These are phyloP conservation scores for Trypanosoma conorhini DNA, from an alignment of 208 protist genomes.

Conservation along the genomic window DNA sequence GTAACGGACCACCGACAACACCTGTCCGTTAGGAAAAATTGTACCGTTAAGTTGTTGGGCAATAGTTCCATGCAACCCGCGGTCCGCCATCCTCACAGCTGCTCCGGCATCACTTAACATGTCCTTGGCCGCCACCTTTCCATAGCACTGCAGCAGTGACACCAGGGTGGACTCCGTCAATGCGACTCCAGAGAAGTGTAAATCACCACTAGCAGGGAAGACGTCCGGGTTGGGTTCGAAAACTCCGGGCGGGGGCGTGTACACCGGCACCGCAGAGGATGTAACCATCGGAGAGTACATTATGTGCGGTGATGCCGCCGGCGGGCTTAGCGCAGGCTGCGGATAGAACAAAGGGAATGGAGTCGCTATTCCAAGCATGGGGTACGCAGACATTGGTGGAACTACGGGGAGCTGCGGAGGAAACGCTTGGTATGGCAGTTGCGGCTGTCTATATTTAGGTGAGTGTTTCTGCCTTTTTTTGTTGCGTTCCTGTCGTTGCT, in stretches of 20 bases:
- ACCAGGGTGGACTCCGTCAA: slow-evolving; percentile 60
- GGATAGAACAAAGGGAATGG: slow-evolving; percentile 64
- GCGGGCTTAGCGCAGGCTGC: slow-evolving; percentile 2
- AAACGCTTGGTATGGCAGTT: slow-evolving; percentile 30
- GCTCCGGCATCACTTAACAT: slow-evolving; percentile 46
- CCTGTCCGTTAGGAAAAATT: slow-evolving; percentile 72
- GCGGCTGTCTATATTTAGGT: slow-evolving; percentile 59
- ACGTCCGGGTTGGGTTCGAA: slow-evolving; percentile 33
- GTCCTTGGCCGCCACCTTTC: slow-evolving; percentile 50
- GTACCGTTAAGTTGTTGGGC: slow-evolving; percentile 78
- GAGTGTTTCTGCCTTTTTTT: slow-evolving; percentile 74
- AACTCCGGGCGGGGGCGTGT: slow-evolving; percentile 12
- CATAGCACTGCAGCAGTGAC: slow-evolving; percentile 69
- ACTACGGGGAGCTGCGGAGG: slow-evolving; percentile 38
- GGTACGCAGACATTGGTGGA: slow-evolving; percentile 51
- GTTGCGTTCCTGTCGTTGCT: slow-evolving; percentile 89
- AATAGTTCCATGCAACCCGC: slow-evolving; percentile 50
- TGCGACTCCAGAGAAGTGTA: slow-evolving; percentile 60
- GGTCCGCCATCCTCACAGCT: slow-evolving; percentile 62
- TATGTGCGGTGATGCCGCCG: slow-evolving; percentile 29
- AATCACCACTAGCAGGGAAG: slow-evolving; percentile 70
- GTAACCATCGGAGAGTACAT: slow-evolving; percentile 28
- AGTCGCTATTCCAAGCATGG: slow-evolving; percentile 42
- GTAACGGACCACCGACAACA: slow-evolving; percentile 68
- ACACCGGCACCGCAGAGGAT: slow-evolving; percentile 23